These are phyloP conservation scores for Herpetospermum pedunculosum DNA, from an alignment of 306 rosid species.

Conservation along the genomic window DNA sequence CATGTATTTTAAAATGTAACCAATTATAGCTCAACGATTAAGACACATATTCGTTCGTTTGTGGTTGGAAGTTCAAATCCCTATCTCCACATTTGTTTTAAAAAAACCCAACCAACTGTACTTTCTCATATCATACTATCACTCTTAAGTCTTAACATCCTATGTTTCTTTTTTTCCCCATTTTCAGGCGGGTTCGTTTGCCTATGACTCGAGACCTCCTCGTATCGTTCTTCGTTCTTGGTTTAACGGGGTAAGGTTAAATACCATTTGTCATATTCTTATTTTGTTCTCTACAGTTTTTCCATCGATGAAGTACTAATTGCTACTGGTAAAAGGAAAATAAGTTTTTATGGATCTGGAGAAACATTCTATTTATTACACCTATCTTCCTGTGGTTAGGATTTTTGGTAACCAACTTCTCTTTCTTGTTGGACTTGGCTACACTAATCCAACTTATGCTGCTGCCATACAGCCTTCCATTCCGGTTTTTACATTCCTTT, in stretches of 20 bases:
- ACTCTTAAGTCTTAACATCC: neutral
- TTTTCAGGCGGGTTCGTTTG: slow-evolving; percentile 51
- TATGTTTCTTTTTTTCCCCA: neutral
- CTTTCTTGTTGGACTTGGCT: slow-evolving; percentile 90
- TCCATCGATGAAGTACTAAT: neutral
- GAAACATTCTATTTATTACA: slow-evolving; percentile 14
- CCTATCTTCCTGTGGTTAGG: slow-evolving; percentile 35
- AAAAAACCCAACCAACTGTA: neutral
- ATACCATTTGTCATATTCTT: neutral
- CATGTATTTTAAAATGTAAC: neutral
- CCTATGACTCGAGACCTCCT: slow-evolving; percentile 51
- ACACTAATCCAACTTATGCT: slow-evolving; percentile 93
- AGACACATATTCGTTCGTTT: neutral
- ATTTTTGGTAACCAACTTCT: slow-evolving; percentile 92
- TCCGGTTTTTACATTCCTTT: slow-evolving; percentile 80
- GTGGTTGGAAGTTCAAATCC: neutral
- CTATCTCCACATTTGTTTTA: neutral
- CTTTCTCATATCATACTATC: neutral
- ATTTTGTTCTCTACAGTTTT: neutral
- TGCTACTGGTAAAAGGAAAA: neutral
- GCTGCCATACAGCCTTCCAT: slow-evolving; percentile 89
- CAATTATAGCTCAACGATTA: neutral
- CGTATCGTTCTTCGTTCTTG: slow-evolving; percentile 69
- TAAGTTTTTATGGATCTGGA: neutral
- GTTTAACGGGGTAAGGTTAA: slow-evolving; percentile 72